Base-by-base conservation (phyloP, 257 asterid species). In the Echium plantagineum region DNA sequence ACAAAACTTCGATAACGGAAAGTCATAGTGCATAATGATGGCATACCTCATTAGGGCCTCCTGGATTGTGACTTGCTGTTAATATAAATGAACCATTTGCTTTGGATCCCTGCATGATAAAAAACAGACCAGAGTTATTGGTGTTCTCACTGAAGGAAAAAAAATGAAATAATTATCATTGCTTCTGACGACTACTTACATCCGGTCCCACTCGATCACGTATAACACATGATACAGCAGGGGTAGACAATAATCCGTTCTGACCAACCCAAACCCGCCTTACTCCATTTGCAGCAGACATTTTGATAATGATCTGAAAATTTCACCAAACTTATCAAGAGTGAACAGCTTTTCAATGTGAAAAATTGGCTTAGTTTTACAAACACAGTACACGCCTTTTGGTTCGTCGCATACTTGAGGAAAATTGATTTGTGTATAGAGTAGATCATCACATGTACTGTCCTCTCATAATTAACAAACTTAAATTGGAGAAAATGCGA, bases 61-160 rank as follows among this genome's bases (percentile, higher is more conserved):
- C 98, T 58, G 98, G 98, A 75, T 91, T 91, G 84, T 91, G 98
- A 77, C 96, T 91, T 66, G 98, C 98, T 59, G 96, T 91, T 72
- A 91, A 87, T 56, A 91, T 91, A 77, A 88, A 88, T 76, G 89
- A 90, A 54, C 97, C 98, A 64, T 68, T 88, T 28, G 96, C 93
- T 77, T 82, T 91, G 66, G 95, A 84, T 70, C 94, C 98, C 98
- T 91, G 80, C 28, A 61, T 63, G 62, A 70, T 10, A 2, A 10
- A 42, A 42, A 13, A 12, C 49, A 42, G 16, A 5, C 49, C 49
- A 42, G 49, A 12, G n/a, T n/a, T 3, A 24, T 24, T 24, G 26
- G 49, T 42, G 12, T 42, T 12, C 17, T 10, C 49, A 42, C 46
- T 38, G 49, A 2, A 17, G 12, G 17, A 42, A 42, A 12, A 42